Evolutionary conservation across 1,139 yeast species (phyloP), one percentile per base, ranked within the genome.

Genomic region (Blastobotrys illinoisensis): DNA sequence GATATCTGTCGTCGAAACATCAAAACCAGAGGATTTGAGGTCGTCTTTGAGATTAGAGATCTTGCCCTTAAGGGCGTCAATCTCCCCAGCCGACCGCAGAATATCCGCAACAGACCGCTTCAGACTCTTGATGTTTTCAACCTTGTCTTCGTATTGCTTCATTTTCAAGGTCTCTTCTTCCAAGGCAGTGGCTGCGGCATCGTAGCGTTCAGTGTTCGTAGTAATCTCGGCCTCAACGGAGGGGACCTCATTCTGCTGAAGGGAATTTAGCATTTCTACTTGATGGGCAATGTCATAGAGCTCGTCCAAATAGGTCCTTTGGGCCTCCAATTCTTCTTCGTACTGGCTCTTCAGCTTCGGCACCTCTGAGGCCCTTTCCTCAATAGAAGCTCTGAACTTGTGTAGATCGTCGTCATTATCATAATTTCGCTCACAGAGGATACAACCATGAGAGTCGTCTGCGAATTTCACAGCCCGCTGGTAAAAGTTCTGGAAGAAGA

Each of bases 1-100:
- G 19, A 87, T 67, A 49, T 84, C 87, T 9, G 40, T 32, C 16
- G 40, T 32, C 40, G 40, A 32, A 11, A 32, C 40, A 7, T 32
- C 40, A 11, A 32, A n/a, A 3, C 40, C 40, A 13, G 40, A 32
- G 3, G 40, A 32, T 11, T 32, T 32, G 36, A 80, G 64, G 44
- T 79, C 80, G 2, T 71, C 71, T 47, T 73, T 70, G 19, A 60
- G 47, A 18, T 58, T 62, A 6, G 57, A 54, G 20, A 67, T 56
- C 43, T 62, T 61, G 5, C 47, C 24, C 21, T 56, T 53, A 23
- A 67, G 57, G 13, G 58, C 60, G 0, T 50, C 52, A 21, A 65
- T 52, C 24, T 67, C 70, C 14, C 61, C 58, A 21, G 50, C 54
- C 16, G 52, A 54, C 9, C 71, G 57, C 2, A 60, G 9, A 20